A percentile compares a stretch with the other conserved stretches of the same genome.
These are phyloP conservation scores for Silene latifolia DNA, from an alignment of 148 eudicot species.

Conservation along the genomic window DNA sequence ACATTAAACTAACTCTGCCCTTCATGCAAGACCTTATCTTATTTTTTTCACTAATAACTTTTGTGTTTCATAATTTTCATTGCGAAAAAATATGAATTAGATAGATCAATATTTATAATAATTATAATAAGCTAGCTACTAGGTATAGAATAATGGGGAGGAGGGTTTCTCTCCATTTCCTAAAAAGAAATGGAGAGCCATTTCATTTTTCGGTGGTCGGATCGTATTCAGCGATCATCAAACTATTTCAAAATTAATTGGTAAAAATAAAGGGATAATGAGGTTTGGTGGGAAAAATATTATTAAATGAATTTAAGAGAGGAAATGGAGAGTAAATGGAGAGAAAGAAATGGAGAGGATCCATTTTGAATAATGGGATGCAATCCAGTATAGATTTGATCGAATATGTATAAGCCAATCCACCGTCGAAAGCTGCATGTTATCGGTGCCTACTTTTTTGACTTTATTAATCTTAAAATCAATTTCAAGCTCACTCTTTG, in stretches of 20 bases:
- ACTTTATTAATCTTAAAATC: neutral
- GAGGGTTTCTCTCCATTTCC: no score
- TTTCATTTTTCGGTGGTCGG: no score
- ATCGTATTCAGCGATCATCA: no score
- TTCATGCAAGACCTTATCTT: conserved; percentile 31
- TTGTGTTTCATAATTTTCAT: neutral
- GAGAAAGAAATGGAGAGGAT: no score
- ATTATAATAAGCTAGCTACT: no score
- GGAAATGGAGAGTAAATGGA: no score
- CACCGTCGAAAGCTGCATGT: neutral
- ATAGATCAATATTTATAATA: conserved; percentile 14
- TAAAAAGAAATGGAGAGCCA: no score
- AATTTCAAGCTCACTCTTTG: neutral
- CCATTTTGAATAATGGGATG: neutral
- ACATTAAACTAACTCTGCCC: conserved; percentile 11
- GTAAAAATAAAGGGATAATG: no score
- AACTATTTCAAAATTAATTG: no score
- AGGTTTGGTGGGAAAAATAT: no score
- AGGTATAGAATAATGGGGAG: neutral
- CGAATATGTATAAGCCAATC: conserved; percentile 6
- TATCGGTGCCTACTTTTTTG: conserved; percentile 3
- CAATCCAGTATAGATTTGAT: neutral
- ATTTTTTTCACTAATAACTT: neutral
- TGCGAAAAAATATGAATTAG: neutral
- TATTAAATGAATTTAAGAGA: no score